Evolutionary conservation across 331 rosid species (phyloP), one percentile per base, ranked within the genome.

Genomic region (Quercus lobata): DNA sequence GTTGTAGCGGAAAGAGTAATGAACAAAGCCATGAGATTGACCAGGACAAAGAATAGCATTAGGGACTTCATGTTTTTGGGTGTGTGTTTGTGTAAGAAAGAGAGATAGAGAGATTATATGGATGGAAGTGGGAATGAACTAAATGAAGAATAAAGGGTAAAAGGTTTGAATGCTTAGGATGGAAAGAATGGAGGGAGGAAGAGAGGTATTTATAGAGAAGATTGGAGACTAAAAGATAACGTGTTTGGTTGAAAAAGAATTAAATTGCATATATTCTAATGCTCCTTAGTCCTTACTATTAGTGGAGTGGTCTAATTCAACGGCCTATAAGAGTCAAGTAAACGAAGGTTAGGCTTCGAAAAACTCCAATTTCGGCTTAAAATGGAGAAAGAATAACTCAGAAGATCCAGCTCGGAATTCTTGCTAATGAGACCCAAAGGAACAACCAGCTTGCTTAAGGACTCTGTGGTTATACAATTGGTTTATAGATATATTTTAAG

Each of bases 301-400:
- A 76, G 87, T 84, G 88, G 85, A 61, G 41, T 55, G 82, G 88
- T 86, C 89, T 32, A 79, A 80, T 80, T 75, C 87, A 65, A 77
- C 73, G 74, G 85, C 82, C 82, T 41, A 41, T 41, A 41, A 41
- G 46, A 60, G 19, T 66, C 54, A 18, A 52, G 49, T 8, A 41
- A 41, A 41, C 46, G 46, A 41, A 41, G 46, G 46, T 41, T 41
- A 41, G 60, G 87, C 69, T 65, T 80, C 25, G 16, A 10, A 49
- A 65, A 52, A 78, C 49, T 56, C 27, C 30, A 58, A 80, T 72
- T 57, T 74, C 57, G 27, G 79, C 46, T 52, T 41, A 68, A 60
- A 7, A 46, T 21, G 69, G 15, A 72, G 66, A 60, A 7, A 57
- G 53, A 10, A 74, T 53, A 52, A 53, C 57, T 73, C 52, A 52